phyloP scores from a whole-genome alignment of 352 stramenopile species.

The Elongisporangium prolatum region DNA sequence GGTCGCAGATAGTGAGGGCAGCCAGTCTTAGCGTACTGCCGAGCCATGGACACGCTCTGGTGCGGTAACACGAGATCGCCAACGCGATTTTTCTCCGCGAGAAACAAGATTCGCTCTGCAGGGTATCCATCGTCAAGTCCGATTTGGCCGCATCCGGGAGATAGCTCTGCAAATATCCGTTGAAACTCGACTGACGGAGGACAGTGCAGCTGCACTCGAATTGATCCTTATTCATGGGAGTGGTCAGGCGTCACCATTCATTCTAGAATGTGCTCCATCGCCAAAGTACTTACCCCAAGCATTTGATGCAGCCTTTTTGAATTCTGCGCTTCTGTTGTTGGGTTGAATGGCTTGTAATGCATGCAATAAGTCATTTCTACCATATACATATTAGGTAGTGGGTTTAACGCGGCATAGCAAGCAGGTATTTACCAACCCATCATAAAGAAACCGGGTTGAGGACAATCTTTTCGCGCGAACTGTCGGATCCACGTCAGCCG shows the following conservation, averaged over 20 bases:
- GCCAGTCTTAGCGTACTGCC: conserved; percentile 75
- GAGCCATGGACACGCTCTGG: conserved; percentile 61
- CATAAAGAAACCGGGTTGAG: conserved; percentile 55
- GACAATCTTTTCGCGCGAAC: not conserved
- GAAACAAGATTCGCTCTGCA: conserved; percentile 40
- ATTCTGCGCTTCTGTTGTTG: conserved; percentile 26
- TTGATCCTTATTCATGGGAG: conserved; percentile 32
- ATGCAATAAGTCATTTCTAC: conserved; percentile 57
- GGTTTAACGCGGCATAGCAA: not conserved
- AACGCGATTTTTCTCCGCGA: conserved; percentile 59
- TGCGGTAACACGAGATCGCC: conserved; percentile 58
- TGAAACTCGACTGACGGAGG: conserved; percentile 36
- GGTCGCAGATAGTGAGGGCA: conserved; percentile 53
- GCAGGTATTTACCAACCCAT: conserved; percentile 33
- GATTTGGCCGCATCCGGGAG: conserved; percentile 45
- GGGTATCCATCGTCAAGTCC: conserved; percentile 65
- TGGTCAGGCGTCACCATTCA: not conserved
- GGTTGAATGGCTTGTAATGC: conserved; percentile 59
- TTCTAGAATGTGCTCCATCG: not conserved
- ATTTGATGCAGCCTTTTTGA: conserved; percentile 8
- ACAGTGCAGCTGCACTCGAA: conserved; percentile 49
- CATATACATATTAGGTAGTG: not conserved
- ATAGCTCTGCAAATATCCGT: conserved; percentile 44
- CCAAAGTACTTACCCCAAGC: conserved; percentile 22
- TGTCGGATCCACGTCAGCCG: not conserved